phyloP scores from a whole-genome alignment of 345 rosid genomes.

The Cardamine chenopodiifolia region DNA sequence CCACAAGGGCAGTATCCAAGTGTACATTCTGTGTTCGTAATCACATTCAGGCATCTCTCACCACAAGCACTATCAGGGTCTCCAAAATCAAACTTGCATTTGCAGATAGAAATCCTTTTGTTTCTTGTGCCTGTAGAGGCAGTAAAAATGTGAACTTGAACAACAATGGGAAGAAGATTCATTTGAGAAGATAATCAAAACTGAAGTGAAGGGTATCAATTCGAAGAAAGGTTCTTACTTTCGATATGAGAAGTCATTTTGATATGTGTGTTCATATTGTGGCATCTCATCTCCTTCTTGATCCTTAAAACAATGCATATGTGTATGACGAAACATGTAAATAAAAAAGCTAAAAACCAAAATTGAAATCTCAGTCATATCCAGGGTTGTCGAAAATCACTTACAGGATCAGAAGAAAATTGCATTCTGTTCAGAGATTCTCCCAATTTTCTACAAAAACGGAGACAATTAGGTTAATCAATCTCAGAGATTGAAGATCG shows the following conservation, averaged over 20 bases:
- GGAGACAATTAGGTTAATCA: conserved; percentile 13
- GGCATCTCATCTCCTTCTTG: conserved; percentile 54
- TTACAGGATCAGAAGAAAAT: conserved; percentile 45
- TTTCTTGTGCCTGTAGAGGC: conserved; percentile 67
- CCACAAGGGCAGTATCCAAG: conserved; percentile 81
- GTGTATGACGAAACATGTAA: neutral
- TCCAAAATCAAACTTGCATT: conserved; percentile 67
- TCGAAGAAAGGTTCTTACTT: conserved; percentile 49
- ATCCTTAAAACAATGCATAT: conserved; percentile 45
- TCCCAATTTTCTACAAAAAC: neutral
- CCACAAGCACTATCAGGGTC: conserved; percentile 85
- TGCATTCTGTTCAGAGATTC: conserved; percentile 32
- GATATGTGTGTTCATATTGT: conserved; percentile 61
- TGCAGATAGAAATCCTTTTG: conserved; percentile 90
- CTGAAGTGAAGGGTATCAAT: neutral
- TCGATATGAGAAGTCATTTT: conserved; percentile 72
- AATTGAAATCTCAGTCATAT: conserved; percentile 1
- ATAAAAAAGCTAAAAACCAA: neutral
- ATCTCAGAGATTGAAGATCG: neutral
- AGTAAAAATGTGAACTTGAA: neutral
- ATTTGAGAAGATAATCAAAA: neutral
- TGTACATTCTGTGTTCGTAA: conserved; percentile 92
- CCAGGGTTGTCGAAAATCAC: neutral
- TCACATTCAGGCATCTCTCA: conserved; percentile 80
- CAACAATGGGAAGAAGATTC: neutral